Evolutionary conservation across 139 green algal species (phyloP), one percentile per base, ranked within the genome.

Genomic region (Picochlorum sp.): DNA sequence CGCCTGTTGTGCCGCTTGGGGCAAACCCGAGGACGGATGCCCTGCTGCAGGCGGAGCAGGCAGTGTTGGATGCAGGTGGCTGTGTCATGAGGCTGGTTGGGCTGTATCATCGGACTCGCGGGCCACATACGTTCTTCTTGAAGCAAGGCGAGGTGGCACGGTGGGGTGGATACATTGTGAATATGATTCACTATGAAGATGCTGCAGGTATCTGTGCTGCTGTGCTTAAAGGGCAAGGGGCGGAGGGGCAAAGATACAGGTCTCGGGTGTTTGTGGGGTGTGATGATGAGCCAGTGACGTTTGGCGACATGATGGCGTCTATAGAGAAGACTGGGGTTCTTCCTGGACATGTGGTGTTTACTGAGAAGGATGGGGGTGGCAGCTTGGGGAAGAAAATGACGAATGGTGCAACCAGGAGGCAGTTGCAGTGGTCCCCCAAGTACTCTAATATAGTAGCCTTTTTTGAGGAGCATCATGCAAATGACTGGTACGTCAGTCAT

Each of bases 131-230:
- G 18, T 96, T 87, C 77, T 98, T 95, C 72, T 41, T 94, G 51
- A 61, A 72, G 51, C 73, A 81, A 30, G 52, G 59, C 14, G 49
- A 77, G 32, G 77, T 89, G 12, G 45, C 61, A 2, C 72, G 87
- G 0, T 82, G 73, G 35, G 79, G 68, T 8, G 83, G 73, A 33
- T 88, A 94, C 57, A 72, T 45, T 7, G 78, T 98, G 26, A 98
- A 98, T 70, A 81, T 98, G n/a, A 83, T 97, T n/a, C 93, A 98
- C 67, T 99, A 99, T 67, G 86, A 98, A 68, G 92, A 98, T 45
- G 92, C 92, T 0, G 91, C 92, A 4, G 25, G 55, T 4, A 61
- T 98, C 33, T 68, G 70, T 3, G 54, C 78, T 31, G 73, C 73
- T 50, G 72, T 79, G 26, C 50, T 76, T 36, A 22, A 16, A 20